Base-by-base conservation (phyloP, 345 rosid species). In the Arabidopsis arenosa region DNA sequence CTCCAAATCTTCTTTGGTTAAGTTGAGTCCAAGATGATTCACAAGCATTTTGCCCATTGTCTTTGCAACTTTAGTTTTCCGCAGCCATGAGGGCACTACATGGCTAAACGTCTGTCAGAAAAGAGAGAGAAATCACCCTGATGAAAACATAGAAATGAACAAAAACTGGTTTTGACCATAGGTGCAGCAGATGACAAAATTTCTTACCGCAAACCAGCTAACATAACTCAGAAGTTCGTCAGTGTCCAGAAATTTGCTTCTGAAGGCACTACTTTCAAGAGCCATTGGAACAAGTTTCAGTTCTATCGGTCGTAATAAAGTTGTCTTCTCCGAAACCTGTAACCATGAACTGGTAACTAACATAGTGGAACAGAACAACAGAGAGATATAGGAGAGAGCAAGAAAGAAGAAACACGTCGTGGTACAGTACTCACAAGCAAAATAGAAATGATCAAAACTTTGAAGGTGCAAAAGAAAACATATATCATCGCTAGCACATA, bases 301-400 rank as follows among this genome's bases (percentile, higher is more conserved):
- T 79, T 93, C 98, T 76, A 85, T 74, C 7, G 98, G 98, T 67
- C 96, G 88, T 78, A 93, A 78, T 76, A 93, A 76, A 54, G 92
- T 63, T n/a, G 93, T 91, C 89, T 91, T 93, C 83, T 91, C 92
- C 2, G 98, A 90, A 80, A 91, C 97, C 98, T 93, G 82, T 79
- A 81, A 79, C 52, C 28, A 55, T 54, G 68, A 73, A 73, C 74
- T 30, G 73, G 73, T 66, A 39, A 54, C 48, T 66, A 59, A 71
- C 79, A 68, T 21, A 75, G 70, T 76, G 66, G 43, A 61, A 74
- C 62, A 45, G 4, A 65, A 17, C 37, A 49, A 58, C 41, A 75
- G 64, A 65, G 36, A 63, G 63, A 63, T 45, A 11, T 33, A 63
- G 35, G 60, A 73, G 48, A 72, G 12, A 43, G 61, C 51, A 60